Evolutionary conservation across 176 grass and related monocot genomes (phyloP), one percentile per base, ranked within the genome.

Genomic region (Cocos nucifera): DNA sequence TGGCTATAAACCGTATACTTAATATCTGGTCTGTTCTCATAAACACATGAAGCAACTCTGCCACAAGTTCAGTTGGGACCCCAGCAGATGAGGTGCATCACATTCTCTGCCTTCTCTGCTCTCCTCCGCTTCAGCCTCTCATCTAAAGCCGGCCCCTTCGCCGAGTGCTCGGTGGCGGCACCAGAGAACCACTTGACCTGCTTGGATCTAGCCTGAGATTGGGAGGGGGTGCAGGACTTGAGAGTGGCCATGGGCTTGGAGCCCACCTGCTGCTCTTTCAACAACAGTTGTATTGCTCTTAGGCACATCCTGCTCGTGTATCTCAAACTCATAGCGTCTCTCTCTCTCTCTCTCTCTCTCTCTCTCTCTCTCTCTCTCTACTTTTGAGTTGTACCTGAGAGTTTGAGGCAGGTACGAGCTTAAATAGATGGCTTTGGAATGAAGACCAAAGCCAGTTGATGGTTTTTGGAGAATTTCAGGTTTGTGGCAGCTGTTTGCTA

Each of bases 41-140:
- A 14, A 44, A 44, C 35, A 12, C 35, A 10, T 2, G 6, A 44
- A 9, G 9, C 35, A 44, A 12, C 35, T 44, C 35, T 12, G 12
- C 1, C 8, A 44, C 35, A 44, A 3, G 35, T 35, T 22, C 62
- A 86, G 22, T 29, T 77, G 49, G 73, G 69, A 28, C 78, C 83
- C 78, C 83, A 81, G 14, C 83, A 86, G 15, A 86, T 22, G 25
- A 86, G 77, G 2, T 70, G 63, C 83, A 73, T 53, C 3, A 59
- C 69, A 14, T 56, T 77, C 35, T 81, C 73, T 20, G 69, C 75
- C 56, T 77, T 86, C 69, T 70, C 64, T 3, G 54, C 64, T 17
- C 18, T 58, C 71, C 59, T 50, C 58, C 20, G 49, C 18, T 16
- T 59, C 72, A 57, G 67, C 73, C 35, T 65, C 73, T 76, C 62